These are phyloP conservation scores for Butyriboletus appendiculatus DNA, from an alignment of 1,284 basidiomycete genomes.

Conservation along the genomic window DNA sequence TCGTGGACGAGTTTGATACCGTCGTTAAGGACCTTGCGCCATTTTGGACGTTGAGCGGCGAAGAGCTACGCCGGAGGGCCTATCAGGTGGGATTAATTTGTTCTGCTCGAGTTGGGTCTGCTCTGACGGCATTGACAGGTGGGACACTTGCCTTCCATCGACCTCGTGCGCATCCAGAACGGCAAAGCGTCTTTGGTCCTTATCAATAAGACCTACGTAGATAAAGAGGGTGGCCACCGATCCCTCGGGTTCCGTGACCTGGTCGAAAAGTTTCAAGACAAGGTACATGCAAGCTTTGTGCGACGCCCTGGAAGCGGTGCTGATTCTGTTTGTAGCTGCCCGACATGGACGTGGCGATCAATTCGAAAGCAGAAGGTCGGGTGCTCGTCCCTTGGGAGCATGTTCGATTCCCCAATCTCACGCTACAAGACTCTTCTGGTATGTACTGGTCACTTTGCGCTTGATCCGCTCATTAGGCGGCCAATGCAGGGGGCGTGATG, in stretches of 20 bases:
- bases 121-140: slow-evolving; percentile 46
- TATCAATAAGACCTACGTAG: slow-evolving; percentile 59
- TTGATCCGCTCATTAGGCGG: too few species aligned
- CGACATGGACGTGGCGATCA: slow-evolving; percentile 90
- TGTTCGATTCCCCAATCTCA: slow-evolving; percentile 66
- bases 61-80: slow-evolving; percentile 71
- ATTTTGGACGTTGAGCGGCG: slow-evolving; percentile 74
- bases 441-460: slow-evolving; percentile 16
- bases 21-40: slow-evolving; percentile 80
- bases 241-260: slow-evolving; percentile 76
- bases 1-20: slow-evolving; percentile 91
- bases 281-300: slow-evolving; percentile 42
- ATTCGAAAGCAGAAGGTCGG: slow-evolving; percentile 89
- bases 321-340: slow-evolving; percentile 59
- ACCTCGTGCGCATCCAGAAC: slow-evolving; percentile 71
- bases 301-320: neutral
- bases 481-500: slow-evolving; percentile 51
- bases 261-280: slow-evolving; percentile 69
- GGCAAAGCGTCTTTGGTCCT: slow-evolving; percentile 67
- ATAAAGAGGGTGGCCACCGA: slow-evolving; percentile 72
- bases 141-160: slow-evolving; percentile 79
- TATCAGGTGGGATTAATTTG: slow-evolving; percentile 51
- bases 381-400: slow-evolving; percentile 90
- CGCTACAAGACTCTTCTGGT: slow-evolving; percentile 56
- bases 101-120: neutral